phyloP scores from a whole-genome alignment of 768 basidiomycete species.

The Lyophyllum shimeji region DNA sequence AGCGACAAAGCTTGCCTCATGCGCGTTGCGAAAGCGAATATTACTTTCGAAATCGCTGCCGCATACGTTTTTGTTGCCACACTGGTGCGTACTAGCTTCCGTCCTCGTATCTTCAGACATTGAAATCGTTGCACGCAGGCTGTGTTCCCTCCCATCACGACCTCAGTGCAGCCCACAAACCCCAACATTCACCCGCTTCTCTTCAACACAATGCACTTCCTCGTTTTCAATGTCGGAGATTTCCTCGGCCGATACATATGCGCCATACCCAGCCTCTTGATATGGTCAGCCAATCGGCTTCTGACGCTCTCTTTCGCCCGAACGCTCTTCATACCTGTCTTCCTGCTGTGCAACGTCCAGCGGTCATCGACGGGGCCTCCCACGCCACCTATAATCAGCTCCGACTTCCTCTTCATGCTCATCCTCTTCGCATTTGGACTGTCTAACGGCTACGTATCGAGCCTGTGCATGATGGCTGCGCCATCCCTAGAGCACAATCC shows the following conservation, averaged over 20 bases:
- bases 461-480: constrained; percentile 79
- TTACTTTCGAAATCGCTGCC: constrained; percentile 68
- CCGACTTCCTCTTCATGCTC: constrained; percentile 73
- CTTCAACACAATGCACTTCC: constrained; percentile 77
- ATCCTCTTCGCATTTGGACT: constrained; percentile 74
- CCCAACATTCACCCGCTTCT: constrained; percentile 73
- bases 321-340: constrained; percentile 80
- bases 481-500: constrained; percentile 82
- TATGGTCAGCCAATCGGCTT: constrained; percentile 70
- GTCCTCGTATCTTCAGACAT: not conserved
- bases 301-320: constrained; percentile 64
- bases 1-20: constrained; percentile 44
- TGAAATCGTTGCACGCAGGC: constrained; percentile 49
- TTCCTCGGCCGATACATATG: constrained; percentile 69
- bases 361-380: constrained; percentile 33
- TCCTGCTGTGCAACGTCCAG: constrained; percentile 87
- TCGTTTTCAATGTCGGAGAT: constrained; percentile 74
- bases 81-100: constrained; percentile 49
- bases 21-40: constrained; percentile 62
- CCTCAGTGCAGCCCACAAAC: constrained; percentile 68
- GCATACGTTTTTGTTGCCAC: constrained; percentile 79
- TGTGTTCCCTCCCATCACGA: constrained; percentile 85
- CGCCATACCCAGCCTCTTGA: constrained; percentile 58
- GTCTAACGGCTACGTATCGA: constrained; percentile 80
- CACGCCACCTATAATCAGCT: constrained; percentile 59